A percentile compares a stretch with the other conserved stretches of the same genome.
Conservation (phyloP, 495 filamentous ascomycete species). For the Podospora tetraspora region DNA sequence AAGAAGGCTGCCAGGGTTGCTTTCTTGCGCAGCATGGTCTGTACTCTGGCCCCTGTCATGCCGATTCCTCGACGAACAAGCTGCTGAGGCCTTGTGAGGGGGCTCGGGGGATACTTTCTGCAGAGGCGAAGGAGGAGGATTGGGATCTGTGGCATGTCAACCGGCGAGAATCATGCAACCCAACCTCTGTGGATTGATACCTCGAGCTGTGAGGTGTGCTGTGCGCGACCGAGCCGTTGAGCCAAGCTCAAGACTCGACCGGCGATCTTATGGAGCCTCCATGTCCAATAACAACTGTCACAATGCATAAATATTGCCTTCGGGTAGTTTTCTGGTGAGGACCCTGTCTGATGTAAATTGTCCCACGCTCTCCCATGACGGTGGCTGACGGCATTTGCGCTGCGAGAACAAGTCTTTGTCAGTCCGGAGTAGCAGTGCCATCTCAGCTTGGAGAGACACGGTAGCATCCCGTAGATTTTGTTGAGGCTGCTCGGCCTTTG, state of each 20-base stretch:
- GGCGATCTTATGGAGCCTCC: conserved; percentile 28
- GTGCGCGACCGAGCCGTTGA: conserved; percentile 13
- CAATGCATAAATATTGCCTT: conserved; percentile 12
- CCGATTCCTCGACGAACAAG: no score
- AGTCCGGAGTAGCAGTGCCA: not conserved
- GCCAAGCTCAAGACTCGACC: conserved; percentile 14
- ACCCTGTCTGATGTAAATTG: conserved; percentile 19
- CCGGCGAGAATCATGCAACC: not conserved
- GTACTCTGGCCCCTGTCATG: not conserved
- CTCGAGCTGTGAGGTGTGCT: not conserved
- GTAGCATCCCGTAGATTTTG: not conserved
- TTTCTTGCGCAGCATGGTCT: conserved; percentile 12
- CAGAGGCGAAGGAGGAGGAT: not conserved
- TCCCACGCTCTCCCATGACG: conserved; percentile 8
- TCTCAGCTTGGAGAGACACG: not conserved
- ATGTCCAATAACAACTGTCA: conserved; percentile 19
- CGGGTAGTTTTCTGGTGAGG: conserved; percentile 8
- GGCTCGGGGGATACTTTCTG: not conserved
- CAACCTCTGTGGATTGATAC: not conserved
- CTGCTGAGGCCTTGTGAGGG: not conserved
- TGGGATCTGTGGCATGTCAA: not conserved
- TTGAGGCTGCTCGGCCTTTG: not conserved
- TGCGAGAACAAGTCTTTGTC: not conserved
- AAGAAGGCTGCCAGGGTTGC: conserved; percentile 13
- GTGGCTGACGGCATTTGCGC: conserved; percentile 5